Base-by-base conservation (phyloP, 176 grass and related monocot genomes). In the Aegilops umbellulata region DNA sequence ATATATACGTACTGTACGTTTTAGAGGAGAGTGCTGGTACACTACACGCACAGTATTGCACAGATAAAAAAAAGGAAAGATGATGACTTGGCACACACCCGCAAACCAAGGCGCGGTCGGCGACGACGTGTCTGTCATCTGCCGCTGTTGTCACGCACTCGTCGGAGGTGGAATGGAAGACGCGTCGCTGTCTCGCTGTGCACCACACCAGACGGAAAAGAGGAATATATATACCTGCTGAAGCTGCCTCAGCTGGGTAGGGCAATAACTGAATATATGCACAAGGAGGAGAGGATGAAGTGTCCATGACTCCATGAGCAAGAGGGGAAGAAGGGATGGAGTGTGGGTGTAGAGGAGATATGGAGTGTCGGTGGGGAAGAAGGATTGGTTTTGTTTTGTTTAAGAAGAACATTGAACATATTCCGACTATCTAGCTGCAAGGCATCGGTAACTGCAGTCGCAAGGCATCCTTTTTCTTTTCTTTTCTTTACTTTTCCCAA, bases 61-160 rank as follows among this genome's bases (percentile, higher is more conserved):
- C 62, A 30, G 63, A 65, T 65, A 65, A 17, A 29, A 65, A 64
- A 65, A 65, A 63, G 62, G 25, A 29, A 64, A 64, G 25, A 65
- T 30, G 25, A 65, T 30, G 63, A 65, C 26, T 30, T 65, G 26
- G 20, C 30, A n/a, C 69, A 22, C 55, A 85, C 74, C 74, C 0
- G n/a, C 32, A 83, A 83, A 72, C 81, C 83, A 85, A 4, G 83
- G 11, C 44, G 17, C 31, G 44, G 31, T 72, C 20, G 72, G 31
- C 15, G 60, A 27, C 8, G 42, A 77, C 83, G 55, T 36, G 13
- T 35, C 25, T 31, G 80, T 82, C 20, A 30, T 2, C 63, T 32
- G 65, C 7, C 29, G 27, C 65, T 82, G 30, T 70, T 36, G 44
- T 55, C 7, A 38, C 13, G 4, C 29, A 57, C 29, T 69, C 20